Evolutionary conservation across 768 basidiomycete species (phyloP).

Genomic region (Lyophyllum semitale): DNA sequence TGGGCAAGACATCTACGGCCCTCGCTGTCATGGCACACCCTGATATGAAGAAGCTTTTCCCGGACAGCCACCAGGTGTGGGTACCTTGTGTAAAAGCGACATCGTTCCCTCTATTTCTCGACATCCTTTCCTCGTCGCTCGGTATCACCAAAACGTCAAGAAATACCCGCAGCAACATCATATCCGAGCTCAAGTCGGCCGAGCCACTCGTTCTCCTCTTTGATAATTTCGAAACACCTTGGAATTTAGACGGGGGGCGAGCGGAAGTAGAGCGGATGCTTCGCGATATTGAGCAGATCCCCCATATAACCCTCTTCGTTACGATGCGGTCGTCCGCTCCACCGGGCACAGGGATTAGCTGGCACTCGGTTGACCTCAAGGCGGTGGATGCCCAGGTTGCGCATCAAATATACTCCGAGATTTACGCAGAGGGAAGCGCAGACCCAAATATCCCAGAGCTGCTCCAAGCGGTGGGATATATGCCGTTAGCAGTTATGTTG

Average conservation of each 20-base stretch:
- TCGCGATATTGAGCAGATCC: background rate
- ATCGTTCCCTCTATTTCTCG: slow-evolving; percentile 21
- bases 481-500: slow-evolving; percentile 35
- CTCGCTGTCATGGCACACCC: slow-evolving; percentile 30
- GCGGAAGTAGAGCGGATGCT: slow-evolving; percentile 19
- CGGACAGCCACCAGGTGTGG: no score
- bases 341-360: slow-evolving; percentile 26
- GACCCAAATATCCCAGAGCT: slow-evolving; percentile 22
- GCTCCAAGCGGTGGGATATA: slow-evolving; percentile 23
- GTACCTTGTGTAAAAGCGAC: slow-evolving; percentile 34
- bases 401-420: slow-evolving; percentile 20
- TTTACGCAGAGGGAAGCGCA: slow-evolving; percentile 17
- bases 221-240: slow-evolving; percentile 43
- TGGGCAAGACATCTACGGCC: no score
- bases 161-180: slow-evolving; percentile 21
- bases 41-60: slow-evolving; percentile 22
- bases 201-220: slow-evolving; percentile 24
- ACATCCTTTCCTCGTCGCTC: slow-evolving; percentile 23
- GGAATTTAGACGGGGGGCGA: slow-evolving; percentile 24
- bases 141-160: slow-evolving; percentile 21
- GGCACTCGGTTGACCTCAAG: slow-evolving; percentile 14
- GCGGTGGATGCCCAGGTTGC: slow-evolving; percentile 22
- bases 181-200: slow-evolving; percentile 16
- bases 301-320: slow-evolving; percentile 14
- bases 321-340: slow-evolving; percentile 18